Conservation (phyloP, 352 stramenopile genomes). For the Phytophthora sp. region DNA sequence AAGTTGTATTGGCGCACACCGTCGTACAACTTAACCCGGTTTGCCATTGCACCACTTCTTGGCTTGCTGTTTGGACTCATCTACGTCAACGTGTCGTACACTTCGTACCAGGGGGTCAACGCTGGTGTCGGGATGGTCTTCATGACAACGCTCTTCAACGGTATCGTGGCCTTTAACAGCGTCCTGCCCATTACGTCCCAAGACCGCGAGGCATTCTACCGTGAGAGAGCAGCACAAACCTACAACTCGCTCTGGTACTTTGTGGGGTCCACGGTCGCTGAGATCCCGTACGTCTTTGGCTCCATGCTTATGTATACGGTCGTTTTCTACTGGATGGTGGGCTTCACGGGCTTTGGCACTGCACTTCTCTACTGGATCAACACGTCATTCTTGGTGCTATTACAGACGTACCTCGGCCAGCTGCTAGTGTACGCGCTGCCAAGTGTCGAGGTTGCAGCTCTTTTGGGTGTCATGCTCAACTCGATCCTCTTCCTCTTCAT, state of each 20-base stretch:
- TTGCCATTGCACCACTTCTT: constrained; percentile 49
- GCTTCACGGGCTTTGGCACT: constrained; percentile 48
- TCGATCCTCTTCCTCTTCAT: constrained; percentile 67
- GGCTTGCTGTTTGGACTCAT: constrained; percentile 51
- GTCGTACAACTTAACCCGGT: constrained; percentile 81
- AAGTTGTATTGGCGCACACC: constrained; percentile 62
- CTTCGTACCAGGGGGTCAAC: constrained; percentile 57
- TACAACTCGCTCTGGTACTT: constrained; percentile 84
- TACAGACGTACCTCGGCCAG: constrained; percentile 60
- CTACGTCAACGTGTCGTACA: constrained; percentile 51
- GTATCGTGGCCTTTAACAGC: constrained; percentile 77
- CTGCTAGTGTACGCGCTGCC: constrained; percentile 52
- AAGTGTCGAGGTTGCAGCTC: constrained; percentile 44
- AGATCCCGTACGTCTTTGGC: constrained; percentile 74
- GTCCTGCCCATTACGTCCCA: constrained; percentile 73
- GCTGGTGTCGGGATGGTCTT: constrained; percentile 83
- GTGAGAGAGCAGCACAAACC: constrained; percentile 84
- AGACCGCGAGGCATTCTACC: constrained; percentile 84
- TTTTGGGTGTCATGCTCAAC: constrained; percentile 52
- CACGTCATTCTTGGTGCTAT: constrained; percentile 49
- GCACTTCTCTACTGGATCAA: constrained; percentile 69
- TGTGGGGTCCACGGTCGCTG: constrained; percentile 66
- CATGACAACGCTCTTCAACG: constrained; percentile 83
- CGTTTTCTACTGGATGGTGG: constrained; percentile 66
- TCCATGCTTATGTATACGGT: constrained; percentile 55